Conservation (phyloP, 306 rosid species). For the Clitoria ternatea region DNA sequence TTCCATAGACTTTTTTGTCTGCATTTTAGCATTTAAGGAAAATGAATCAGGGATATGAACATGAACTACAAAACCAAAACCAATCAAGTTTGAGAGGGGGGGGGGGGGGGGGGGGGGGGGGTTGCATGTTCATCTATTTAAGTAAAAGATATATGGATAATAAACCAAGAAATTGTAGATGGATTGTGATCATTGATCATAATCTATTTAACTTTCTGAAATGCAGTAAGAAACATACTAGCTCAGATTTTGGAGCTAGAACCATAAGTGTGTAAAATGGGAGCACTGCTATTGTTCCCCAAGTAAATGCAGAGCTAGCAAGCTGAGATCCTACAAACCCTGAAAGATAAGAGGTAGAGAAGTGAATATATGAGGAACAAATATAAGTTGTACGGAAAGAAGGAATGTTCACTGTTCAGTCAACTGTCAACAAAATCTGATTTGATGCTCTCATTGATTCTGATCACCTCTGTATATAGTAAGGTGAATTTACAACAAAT, state of each 20-base stretch:
- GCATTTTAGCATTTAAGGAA: constrained; percentile 32
- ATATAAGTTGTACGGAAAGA: background rate
- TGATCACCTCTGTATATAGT: no score
- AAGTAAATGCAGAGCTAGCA: constrained; percentile 65
- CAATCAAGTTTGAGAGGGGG: background rate
- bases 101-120: background rate
- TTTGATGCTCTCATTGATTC: no score
- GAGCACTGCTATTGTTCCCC: constrained; percentile 87
- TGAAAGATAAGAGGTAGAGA: constrained; percentile 38
- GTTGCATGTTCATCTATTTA: background rate
- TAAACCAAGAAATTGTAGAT: background rate
- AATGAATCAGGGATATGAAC: constrained; percentile 19
- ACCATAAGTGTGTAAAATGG: constrained; percentile 96
- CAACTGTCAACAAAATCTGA: background rate
- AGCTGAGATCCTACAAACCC: constrained; percentile 66
- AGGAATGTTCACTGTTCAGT: background rate
- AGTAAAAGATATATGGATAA: background rate
- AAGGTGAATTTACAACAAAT: no score
- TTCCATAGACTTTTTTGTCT: constrained; percentile 74
- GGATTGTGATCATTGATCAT: background rate
- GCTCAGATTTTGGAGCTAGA: constrained; percentile 74
- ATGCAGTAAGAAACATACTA: constrained; percentile 47
- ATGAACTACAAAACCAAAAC: background rate
- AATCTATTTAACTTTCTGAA: constrained; percentile 5
- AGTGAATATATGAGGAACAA: background rate